A percentile compares a stretch with the other conserved stretches of the same genome.
Evolutionary conservation across 1,284 basidiomycete genomes (phyloP).

Genomic region (Tranzscheliella williamsii): DNA sequence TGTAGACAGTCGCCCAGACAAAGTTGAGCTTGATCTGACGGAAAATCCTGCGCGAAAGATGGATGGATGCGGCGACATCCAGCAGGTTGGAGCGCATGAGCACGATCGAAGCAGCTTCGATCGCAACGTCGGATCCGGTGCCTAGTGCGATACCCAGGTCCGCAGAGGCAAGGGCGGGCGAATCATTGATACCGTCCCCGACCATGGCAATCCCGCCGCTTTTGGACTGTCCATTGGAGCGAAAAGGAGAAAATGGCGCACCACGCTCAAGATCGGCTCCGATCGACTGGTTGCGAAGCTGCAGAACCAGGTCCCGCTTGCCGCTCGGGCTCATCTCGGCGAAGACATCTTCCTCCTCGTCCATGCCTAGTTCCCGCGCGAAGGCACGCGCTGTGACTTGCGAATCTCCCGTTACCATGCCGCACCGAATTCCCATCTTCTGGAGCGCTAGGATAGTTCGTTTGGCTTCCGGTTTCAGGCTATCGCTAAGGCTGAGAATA

Average conservation of each 20-base stretch:
- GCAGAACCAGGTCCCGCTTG: slow-evolving; percentile 54
- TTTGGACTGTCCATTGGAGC: slow-evolving; percentile 15
- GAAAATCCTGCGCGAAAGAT: slow-evolving; percentile 88
- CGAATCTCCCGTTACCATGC: slow-evolving; percentile 57
- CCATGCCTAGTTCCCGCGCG: slow-evolving; percentile 47
- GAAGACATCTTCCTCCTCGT: slow-evolving; percentile 42
- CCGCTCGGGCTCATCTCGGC: slow-evolving; percentile 57
- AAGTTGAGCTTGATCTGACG: slow-evolving; percentile 74
- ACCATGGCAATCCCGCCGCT: slow-evolving; percentile 68
- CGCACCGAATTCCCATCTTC: slow-evolving; percentile 51
- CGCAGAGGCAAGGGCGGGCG: slow-evolving; percentile 90
- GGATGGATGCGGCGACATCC: slow-evolving; percentile 92
- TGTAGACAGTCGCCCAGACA: slow-evolving; percentile 69
- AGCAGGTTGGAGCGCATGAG: slow-evolving; percentile 94
- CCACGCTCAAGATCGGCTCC: slow-evolving; percentile 20
- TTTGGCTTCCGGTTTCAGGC: slow-evolving; percentile 53
- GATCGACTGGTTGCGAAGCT: slow-evolving; percentile 61
- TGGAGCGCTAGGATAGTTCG: slow-evolving; percentile 40
- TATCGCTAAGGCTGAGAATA: slow-evolving; percentile 51
- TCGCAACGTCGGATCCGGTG: slow-evolving; percentile 91
- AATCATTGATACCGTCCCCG: slow-evolving; percentile 98
- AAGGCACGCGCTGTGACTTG: slow-evolving; percentile 49
- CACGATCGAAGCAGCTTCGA: slow-evolving; percentile 96
- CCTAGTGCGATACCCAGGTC: slow-evolving; percentile 94
- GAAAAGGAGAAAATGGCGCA: slow-evolving; percentile 9